Conservation (phyloP, 345 rosid genomes). For the Salix brachista region DNA sequence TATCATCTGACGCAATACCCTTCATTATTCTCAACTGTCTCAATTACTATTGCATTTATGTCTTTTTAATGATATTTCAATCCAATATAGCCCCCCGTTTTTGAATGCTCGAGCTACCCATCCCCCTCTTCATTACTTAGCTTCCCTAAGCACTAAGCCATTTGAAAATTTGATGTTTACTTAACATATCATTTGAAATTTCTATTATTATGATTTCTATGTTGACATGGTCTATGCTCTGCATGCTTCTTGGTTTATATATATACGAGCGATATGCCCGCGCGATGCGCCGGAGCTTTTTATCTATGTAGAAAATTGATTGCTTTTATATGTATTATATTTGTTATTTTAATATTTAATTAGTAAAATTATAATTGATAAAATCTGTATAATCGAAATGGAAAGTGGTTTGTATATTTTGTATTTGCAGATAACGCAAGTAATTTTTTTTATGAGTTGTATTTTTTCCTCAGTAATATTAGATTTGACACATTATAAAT, state of each 20-base stretch:
- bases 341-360: too few relatives aligned
- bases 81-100: conserved; percentile 38
- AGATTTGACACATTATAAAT: too few relatives aligned
- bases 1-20: conserved; percentile 77
- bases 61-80: conserved; percentile 74
- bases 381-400: too few relatives aligned
- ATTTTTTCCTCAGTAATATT: too few relatives aligned
- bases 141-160: conserved; percentile 7
- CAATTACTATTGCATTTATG: conserved; percentile 95
- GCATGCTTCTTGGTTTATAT: not conserved
- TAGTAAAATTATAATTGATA: too few relatives aligned
- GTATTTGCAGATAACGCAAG: too few relatives aligned
- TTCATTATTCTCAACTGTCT: conserved; percentile 91
- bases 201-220: not conserved
- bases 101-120: conserved; percentile 76
- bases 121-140: conserved; percentile 30
- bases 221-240: not conserved
- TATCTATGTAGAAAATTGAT: too few relatives aligned
- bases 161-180: not conserved
- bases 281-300: too few relatives aligned
- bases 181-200: not conserved
- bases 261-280: too few relatives aligned
- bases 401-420: too few relatives aligned
- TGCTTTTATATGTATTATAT: too few relatives aligned
- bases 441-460: too few relatives aligned